These are phyloP conservation scores for Eucalyptus erythrocorys DNA, from an alignment of 345 rosid genomes.

Conservation along the genomic window DNA sequence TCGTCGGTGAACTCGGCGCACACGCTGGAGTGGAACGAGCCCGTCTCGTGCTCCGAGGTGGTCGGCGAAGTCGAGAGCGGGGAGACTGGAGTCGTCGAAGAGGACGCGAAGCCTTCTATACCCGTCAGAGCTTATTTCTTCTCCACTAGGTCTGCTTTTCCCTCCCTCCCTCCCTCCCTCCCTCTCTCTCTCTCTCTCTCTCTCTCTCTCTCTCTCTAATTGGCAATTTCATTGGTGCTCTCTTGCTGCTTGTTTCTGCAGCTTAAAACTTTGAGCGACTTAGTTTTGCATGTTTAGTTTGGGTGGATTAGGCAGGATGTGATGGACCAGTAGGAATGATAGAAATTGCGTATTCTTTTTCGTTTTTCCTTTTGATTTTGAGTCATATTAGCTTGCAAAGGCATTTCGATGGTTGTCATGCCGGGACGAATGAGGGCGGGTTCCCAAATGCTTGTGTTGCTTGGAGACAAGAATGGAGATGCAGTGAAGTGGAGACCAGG, in stretches of 20 bases:
- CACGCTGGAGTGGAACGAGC: slow-evolving; percentile 26
- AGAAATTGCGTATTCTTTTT: background rate
- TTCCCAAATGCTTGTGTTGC: background rate
- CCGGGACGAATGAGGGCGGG: background rate
- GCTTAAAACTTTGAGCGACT: background rate
- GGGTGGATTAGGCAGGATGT: background rate
- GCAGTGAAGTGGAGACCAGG: background rate
- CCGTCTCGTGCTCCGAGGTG: slow-evolving; percentile 17
- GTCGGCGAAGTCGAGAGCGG: slow-evolving; percentile 15
- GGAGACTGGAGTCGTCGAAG: slow-evolving; percentile 8
- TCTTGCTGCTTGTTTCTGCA: background rate
- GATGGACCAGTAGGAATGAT: background rate
- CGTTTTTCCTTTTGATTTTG: background rate
- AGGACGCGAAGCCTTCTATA: slow-evolving; percentile 41
- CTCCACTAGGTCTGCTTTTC: slow-evolving; percentile 60
- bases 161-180: background rate
- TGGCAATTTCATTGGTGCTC: background rate
- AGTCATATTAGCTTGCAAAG: background rate
- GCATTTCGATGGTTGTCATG: background rate
- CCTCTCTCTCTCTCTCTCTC: background rate
- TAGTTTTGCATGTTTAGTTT: too few species aligned
- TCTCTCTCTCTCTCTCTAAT: background rate
- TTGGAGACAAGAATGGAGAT: background rate
- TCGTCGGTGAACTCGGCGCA: slow-evolving; percentile 16
- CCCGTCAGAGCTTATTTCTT: slow-evolving; percentile 86